Conservation (phyloP, 2,329 filamentous ascomycete species). For the Torrubiellomyces zombiae region DNA sequence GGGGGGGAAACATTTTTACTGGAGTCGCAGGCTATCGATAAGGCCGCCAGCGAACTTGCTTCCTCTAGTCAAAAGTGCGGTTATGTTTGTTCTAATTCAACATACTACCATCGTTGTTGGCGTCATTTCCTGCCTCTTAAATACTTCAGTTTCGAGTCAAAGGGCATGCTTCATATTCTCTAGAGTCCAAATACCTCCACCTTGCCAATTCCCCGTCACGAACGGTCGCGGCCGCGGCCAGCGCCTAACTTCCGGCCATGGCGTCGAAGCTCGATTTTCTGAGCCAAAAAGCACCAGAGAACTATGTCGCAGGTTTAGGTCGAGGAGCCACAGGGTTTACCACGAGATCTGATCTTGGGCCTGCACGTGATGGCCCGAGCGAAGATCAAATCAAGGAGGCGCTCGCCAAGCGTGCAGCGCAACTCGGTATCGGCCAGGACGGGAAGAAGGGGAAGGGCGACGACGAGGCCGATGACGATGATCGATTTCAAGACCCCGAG, state of each 20-base stretch:
- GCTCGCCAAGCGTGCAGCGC: slow-evolving; percentile 80
- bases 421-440: slow-evolving; percentile 54
- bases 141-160: too few relatives aligned
- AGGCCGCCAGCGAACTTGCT: slow-evolving; percentile 1
- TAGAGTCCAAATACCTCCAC: too few relatives aligned
- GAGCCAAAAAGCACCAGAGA: slow-evolving; percentile 68
- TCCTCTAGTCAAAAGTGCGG: too few relatives aligned
- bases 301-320: slow-evolving; percentile 90
- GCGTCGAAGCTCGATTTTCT: slow-evolving; percentile 63
- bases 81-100: too few relatives aligned
- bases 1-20: slow-evolving; percentile 5
- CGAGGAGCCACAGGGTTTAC: slow-evolving; percentile 97
- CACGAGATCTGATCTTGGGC: slow-evolving; percentile 88
- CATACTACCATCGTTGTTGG: too few relatives aligned
- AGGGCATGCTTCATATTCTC: too few relatives aligned
- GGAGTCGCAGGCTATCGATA: slow-evolving; percentile 9
- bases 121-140: too few relatives aligned
- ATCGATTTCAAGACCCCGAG: slow-evolving; percentile 86
- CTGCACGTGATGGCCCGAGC: slow-evolving; percentile 84
- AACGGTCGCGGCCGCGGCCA: too few relatives aligned
- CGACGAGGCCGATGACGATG: slow-evolving; percentile 60
- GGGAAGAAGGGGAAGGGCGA: slow-evolving; percentile 57
- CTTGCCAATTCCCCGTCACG: too few relatives aligned
- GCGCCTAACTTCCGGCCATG: too few relatives aligned
- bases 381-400: slow-evolving; percentile 98